phyloP scores from a whole-genome alignment of 2,329 filamentous ascomycete genomes.

The Aspergillus sp. region DNA sequence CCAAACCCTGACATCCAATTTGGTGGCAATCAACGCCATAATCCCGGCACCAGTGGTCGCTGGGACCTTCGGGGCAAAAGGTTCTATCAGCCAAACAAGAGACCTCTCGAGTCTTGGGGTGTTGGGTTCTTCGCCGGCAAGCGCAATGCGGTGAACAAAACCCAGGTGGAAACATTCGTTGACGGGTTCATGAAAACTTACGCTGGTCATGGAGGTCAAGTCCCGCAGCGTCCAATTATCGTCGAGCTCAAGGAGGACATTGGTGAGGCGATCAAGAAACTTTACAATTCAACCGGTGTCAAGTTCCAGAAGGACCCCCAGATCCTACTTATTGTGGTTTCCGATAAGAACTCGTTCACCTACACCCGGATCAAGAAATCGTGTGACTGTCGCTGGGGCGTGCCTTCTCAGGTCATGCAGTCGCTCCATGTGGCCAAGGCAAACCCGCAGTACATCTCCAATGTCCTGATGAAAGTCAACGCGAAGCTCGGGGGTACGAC shows the following conservation, averaged over 20 bases:
- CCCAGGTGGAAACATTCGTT: slow-evolving; percentile 54
- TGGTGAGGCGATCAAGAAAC: slow-evolving; percentile 54
- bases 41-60: slow-evolving; percentile 68
- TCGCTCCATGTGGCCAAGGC: slow-evolving; percentile 66
- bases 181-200: slow-evolving; percentile 63
- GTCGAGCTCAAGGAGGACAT: slow-evolving; percentile 45
- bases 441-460: slow-evolving; percentile 82
- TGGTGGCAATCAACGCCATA: slow-evolving; percentile 51
- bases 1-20: slow-evolving; percentile 71
- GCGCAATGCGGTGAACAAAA: slow-evolving; percentile 46
- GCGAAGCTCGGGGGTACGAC: slow-evolving; percentile 89
- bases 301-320: slow-evolving; percentile 62
- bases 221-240: slow-evolving; percentile 49
- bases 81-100: slow-evolving; percentile 66
- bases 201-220: slow-evolving; percentile 59
- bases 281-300: slow-evolving; percentile 58
- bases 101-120: slow-evolving; percentile 70
- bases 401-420: slow-evolving; percentile 81
- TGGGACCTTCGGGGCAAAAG: slow-evolving; percentile 86
- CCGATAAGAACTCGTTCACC: slow-evolving; percentile 65
- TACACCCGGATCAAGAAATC: slow-evolving; percentile 90
- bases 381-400: slow-evolving; percentile 79
- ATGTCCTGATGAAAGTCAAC: slow-evolving; percentile 96
- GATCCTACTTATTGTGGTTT: slow-evolving; percentile 76
- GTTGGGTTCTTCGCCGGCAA: slow-evolving; percentile 65